Percentiles rank a stretch among this genome's conserved stretches.
These are phyloP conservation scores for Clavariopsis aquatica DNA, from an alignment of 495 filamentous ascomycete genomes.

Conservation along the genomic window DNA sequence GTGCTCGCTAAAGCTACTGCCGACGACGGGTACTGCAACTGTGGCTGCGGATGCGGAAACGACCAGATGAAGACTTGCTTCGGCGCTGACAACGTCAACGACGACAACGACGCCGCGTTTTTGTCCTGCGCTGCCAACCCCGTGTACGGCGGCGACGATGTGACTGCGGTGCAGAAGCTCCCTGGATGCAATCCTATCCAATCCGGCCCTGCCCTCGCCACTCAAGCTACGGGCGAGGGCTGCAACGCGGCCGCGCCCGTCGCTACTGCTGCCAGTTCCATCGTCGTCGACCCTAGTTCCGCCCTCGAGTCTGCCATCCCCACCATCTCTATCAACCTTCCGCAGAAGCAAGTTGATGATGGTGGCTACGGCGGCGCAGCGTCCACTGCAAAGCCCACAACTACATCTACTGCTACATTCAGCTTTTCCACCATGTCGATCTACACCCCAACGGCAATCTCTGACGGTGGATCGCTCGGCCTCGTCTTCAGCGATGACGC, in stretches of 20 bases:
- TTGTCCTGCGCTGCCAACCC: slow-evolving; percentile 28
- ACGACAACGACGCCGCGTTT: slow-evolving; percentile 24
- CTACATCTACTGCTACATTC: background rate
- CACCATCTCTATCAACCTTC: background rate
- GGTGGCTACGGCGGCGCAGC: background rate
- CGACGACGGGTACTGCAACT: slow-evolving; percentile 32
- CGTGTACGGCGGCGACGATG: slow-evolving; percentile 8
- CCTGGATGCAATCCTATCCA: slow-evolving; percentile 38
- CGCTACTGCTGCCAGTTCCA: background rate
- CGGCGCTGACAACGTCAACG: slow-evolving; percentile 35
- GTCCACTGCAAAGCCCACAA: background rate
- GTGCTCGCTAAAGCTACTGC: slow-evolving; percentile 35
- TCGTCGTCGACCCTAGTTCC: background rate
- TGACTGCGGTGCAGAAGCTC: slow-evolving; percentile 19
- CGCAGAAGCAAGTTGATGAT: background rate
- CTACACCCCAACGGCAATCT: background rate
- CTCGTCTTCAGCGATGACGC: slow-evolving; percentile 3
- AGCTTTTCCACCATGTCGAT: background rate
- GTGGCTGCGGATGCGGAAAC: slow-evolving; percentile 34
- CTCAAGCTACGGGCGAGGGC: slow-evolving; percentile 24
- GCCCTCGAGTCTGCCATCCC: background rate
- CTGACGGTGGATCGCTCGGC: background rate
- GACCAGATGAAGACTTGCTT: slow-evolving; percentile 36
- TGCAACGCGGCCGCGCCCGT: slow-evolving; percentile 3
- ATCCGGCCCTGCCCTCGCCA: slow-evolving; percentile 28